Base-by-base conservation (phyloP, 192 early-diverging fungal genomes). In the Rhizophlyctis rosea region DNA sequence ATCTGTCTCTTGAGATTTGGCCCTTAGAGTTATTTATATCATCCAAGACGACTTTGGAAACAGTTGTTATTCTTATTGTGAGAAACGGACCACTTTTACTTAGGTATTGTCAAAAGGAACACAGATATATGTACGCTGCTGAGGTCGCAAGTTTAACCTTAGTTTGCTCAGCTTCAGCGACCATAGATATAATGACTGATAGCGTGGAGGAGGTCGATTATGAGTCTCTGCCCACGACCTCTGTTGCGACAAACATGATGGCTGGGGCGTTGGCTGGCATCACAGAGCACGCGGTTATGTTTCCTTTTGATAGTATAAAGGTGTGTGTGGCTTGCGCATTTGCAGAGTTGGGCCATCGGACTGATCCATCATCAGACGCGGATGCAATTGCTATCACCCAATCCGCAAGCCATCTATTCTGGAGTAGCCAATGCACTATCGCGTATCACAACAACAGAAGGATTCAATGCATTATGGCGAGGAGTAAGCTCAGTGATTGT, bases 211-310 rank as follows among this genome's bases (percentile, higher is more conserved):
- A 94, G 4, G 79, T 81, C 60, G 96, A 96, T 69, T 98, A 98
- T 75, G 96, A 98, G 76, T 77, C 90, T 31, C 80, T 98, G 32
- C 91, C 91, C n/a, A 78, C 79, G 14, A 89, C 87, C n/a, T 83
- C 93, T 4, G 77, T 95, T 57, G 75, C 84, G 49, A 85, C 90
- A 54, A 91, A 96, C 70, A 76, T 94, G 69, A 74, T 91, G 34
- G 96, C 94, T 0, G 96, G 96, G 14, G 94, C 96, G 1, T 79
- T 93, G 16, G 96, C 96, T n/a, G 96, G 96, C 56, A 96, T 98
- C 66, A 90, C 89, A 51, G 96, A 98, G 76, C 96, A 98, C 69
- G 85, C 90, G 28, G 80, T 95, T 51, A 96, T 94, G 89, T 96
- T 91, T 73, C 96, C 94, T 1, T 78, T 96, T 21, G 96, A 98